Evolutionary conservation across 495 filamentous ascomycete genomes (phyloP).

Genomic region (Geopyxis carbonaria): DNA sequence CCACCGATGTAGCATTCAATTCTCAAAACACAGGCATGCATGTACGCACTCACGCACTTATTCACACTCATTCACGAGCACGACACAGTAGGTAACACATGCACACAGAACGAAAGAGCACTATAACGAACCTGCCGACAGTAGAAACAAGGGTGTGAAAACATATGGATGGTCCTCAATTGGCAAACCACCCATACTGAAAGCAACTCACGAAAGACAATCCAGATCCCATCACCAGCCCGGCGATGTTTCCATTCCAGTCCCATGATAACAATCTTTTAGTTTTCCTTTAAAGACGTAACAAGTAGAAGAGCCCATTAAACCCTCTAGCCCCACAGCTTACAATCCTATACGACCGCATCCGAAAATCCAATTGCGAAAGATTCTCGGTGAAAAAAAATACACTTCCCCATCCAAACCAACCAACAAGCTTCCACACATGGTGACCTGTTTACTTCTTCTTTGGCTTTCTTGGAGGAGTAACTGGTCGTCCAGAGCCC

Average conservation of each 20-base stretch:
- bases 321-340: constrained; percentile 1
- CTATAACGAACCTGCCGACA: too few relatives aligned
- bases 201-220: too few relatives aligned
- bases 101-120: too few relatives aligned
- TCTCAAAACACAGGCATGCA: too few relatives aligned
- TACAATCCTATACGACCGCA: constrained; percentile 1
- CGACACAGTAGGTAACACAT: too few relatives aligned
- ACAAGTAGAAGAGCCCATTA: constrained; percentile 3
- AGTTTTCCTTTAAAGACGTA: constrained; percentile 3
- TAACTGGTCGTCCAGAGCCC: constrained; percentile 69
- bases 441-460: constrained; percentile 48
- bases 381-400: constrained; percentile 1
- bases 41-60: too few relatives aligned
- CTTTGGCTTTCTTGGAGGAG: constrained; percentile 81
- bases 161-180: too few relatives aligned
- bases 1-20: too few relatives aligned
- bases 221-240: too few relatives aligned
- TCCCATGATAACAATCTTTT: constrained; percentile 7
- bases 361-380: neutral
- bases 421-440: neutral
- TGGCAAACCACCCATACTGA: too few relatives aligned
- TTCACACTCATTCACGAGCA: too few relatives aligned
- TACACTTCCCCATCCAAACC: constrained; percentile 3
- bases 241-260: constrained; percentile 4
- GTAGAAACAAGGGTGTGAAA: too few relatives aligned